Base-by-base conservation (phyloP, 441 rosid species). In the Aleurites moluccanus region DNA sequence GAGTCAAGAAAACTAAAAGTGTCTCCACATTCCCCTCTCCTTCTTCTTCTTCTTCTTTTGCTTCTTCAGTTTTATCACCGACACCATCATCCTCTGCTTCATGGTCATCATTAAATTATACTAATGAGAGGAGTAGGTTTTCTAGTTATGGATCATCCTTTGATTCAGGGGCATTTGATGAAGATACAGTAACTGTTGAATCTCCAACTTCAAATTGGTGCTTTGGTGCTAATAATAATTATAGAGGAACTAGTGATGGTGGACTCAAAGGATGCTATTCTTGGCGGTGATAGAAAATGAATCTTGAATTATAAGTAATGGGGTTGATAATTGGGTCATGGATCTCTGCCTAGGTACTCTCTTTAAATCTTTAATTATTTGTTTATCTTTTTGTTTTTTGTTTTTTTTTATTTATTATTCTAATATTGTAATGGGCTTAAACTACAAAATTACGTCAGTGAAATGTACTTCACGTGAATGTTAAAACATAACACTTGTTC, bases 151-250 rank as follows among this genome's bases (percentile, higher is more conserved):
- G 81, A 2, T 78, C 83, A 10, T 87, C 86, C 0, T 88, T 82
- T 73, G 87, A 86, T 81, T 85, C 86, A 3, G 67, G 72, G 61
- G 78, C 57, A 16, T 82, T 65, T 16, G 74, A 68, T 30, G 80
- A 85, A 27, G 82, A 77, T 28, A 72, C 38, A 30, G 28, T 2
- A 4, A 21, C 57, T 45, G 44, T 44, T 15, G 81, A 68, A 30
- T 88, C 86, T 1, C 82, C 84, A 23, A 72, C 78, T 77, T 80
- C 87, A 23, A 73, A 78, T 44, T 60, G 73, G 70, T 82, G 87
- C 50, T 85, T 85, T 38, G 52, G 81, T 40, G 6, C 27, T 30
- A 33, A 74, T 8, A n/a, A n/a, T n/a, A 50, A 73, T 10, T 35
- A 75, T 21, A 53, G 76, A 61, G 38, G 28, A 20, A 64, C 50